Evolutionary conservation across 139 green algal species (phyloP), one percentile per base, ranked within the genome.

Genomic region (Closterium sp.): DNA sequence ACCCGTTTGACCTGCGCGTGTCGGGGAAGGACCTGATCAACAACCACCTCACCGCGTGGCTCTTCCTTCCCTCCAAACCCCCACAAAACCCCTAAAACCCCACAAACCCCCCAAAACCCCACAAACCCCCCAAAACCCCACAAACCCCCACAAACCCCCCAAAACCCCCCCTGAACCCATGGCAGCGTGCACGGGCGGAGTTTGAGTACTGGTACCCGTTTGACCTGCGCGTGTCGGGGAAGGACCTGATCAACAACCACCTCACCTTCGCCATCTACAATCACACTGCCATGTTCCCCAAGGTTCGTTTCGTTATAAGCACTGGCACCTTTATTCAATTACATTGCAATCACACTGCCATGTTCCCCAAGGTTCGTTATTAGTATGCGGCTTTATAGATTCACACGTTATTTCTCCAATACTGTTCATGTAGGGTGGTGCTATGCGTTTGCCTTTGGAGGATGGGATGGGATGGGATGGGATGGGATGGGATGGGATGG

Each of bases 131-230:
- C 34, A 42, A 42, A 42, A 42, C 34, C 34, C n/a, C n/a, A n/a
- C n/a, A n/a, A n/a, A n/a, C n/a, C n/a, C 7, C 38, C 38, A 1
- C 38, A 50, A 50, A 50, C 38, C 38, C 38, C 38, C 38, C 34
- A 42, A 42, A 42, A 42, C 34, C 34, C 50, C n/a, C 42, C 50
- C 50, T 13, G 50, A 70, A 70, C 50, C 50, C 50, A 0, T 79
- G 17, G 84, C 87, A 95, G 62, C 86, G 85, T 10, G 97, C 98
- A 96, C 95, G 95, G 17, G 91, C 88, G 0, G 98, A 99, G 95
- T 99, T 99, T 92, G 95, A 98, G 90, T 99, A 97, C 95, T 99
- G 98, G 98, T 99, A 99, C 94, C 98, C 98, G 84, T 99, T 99
- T 92, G 98, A 99, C 96, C 95, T 99, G 89, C 96, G 98, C 7